Evolutionary conservation across 1,284 basidiomycete genomes (phyloP), one percentile per base, ranked within the genome.

Genomic region (Sphaerobolus stellatus): DNA sequence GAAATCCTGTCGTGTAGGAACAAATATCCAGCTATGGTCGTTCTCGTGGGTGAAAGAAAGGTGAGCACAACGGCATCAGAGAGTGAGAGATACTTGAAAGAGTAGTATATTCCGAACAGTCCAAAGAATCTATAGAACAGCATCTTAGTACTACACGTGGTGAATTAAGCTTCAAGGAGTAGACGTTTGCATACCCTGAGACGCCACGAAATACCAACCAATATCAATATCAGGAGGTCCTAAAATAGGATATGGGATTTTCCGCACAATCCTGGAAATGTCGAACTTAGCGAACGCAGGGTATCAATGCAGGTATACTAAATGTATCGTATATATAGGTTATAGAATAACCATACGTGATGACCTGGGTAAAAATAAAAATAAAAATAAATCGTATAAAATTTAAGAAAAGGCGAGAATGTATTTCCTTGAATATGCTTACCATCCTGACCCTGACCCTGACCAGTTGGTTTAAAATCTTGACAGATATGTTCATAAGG

Each of bases 31-130:
- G 85, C 71, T n/a, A 92, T 65, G 0, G 82, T 84, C 0, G 88
- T 90, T 9, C 78, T 75, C 53, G 85, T 77, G 0, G 92, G 92
- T 0, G 80, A 69, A 8, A 94, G 75, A 71, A 92, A 93, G 0
- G 84, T 84, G 48, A 94, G 74, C 14, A 90, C 86, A 0, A 84
- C 86, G 0, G 86, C 82, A 65, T 93, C 90, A 11, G 86, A 87
- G 0, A 92, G 72, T 0, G 86, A 83, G 22, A 89, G 75, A 59
- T 80, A 85, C 56, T 84, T 76, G 11, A 92, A 71, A 1, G 85
- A 81, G 64, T 83, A 88, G 66, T 92, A 92, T 2, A 83, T 71
- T 25, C 78, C 83, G 58, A 80, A 82, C n/a, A 88, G 71, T 1
- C 81, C 82, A 56, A 83, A 74, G 62, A 84, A 86, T 14, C 81